These are phyloP conservation scores for Diaporthe sp. DNA, from an alignment of 2,329 filamentous ascomycete genomes.

Conservation along the genomic window DNA sequence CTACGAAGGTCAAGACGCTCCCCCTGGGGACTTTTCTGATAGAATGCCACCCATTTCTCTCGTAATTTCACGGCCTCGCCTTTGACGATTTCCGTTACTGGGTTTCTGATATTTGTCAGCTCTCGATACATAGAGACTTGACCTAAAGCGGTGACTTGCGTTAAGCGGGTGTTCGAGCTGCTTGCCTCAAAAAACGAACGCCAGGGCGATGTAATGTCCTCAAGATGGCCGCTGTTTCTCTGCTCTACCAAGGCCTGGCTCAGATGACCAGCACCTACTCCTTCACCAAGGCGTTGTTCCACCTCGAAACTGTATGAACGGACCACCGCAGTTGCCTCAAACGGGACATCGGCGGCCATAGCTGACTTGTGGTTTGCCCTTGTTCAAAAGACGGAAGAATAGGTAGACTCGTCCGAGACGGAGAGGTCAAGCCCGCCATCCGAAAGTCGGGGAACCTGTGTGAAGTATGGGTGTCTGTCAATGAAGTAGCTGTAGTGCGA, in stretches of 20 bases:
- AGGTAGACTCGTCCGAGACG: not conserved
- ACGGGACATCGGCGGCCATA: not conserved
- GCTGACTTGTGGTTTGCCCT: too few species aligned
- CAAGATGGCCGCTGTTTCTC: not conserved
- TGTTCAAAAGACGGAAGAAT: too few species aligned
- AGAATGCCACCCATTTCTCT: conserved; percentile 27
- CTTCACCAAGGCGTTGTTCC: conserved; percentile 23
- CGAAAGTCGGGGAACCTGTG: too few species aligned
- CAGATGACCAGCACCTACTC: not conserved
- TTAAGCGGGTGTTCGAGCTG: not conserved
- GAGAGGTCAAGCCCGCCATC: not conserved
- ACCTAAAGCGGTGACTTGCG: not conserved
- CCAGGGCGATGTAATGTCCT: conserved; percentile 35
- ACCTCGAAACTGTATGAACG: conserved; percentile 31
- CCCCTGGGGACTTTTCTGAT: conserved; percentile 24
- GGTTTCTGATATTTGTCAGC: not conserved
- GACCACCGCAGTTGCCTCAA: not conserved
- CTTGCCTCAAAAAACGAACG: conserved; percentile 37
- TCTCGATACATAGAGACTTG: not conserved
- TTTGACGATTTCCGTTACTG: not conserved
- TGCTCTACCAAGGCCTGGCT: conserved; percentile 33
- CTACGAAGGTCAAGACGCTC: conserved; percentile 35
- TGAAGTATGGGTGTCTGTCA: not conserved
- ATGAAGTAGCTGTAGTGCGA: not conserved
- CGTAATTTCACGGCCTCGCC: not conserved